Evolutionary conservation across 306 rosid species (phyloP).

Genomic region (Vigna trinervia): DNA sequence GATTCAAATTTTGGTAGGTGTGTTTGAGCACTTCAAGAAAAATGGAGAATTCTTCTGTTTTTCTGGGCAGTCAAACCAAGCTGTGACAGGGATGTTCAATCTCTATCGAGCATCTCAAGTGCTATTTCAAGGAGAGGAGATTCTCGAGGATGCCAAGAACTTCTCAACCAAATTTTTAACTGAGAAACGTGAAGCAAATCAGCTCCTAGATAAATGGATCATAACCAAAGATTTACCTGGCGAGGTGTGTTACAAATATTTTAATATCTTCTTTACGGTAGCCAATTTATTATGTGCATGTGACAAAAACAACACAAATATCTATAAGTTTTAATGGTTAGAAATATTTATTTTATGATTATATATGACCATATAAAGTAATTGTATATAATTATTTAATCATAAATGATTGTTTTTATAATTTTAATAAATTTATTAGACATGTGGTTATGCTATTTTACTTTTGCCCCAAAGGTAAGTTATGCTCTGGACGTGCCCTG

Average conservation of each 20-base stretch:
- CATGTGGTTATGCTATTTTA: too few relatives aligned
- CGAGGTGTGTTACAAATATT: constrained; percentile 57
- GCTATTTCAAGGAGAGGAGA: constrained; percentile 66
- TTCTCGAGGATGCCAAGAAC: constrained; percentile 62
- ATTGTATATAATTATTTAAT: too few relatives aligned
- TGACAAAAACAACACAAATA: background rate
- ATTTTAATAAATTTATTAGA: too few relatives aligned
- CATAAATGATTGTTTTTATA: too few relatives aligned
- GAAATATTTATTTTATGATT: too few relatives aligned
- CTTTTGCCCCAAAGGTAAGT: constrained; percentile 55
- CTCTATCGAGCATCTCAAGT: constrained; percentile 70
- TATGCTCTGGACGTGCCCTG: constrained; percentile 78
- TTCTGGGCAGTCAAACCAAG: constrained; percentile 69
- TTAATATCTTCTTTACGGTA: too few relatives aligned
- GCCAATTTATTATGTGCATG: too few relatives aligned
- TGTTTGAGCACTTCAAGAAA: constrained; percentile 64
- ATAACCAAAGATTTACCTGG: constrained; percentile 79
- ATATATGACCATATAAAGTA: too few relatives aligned
- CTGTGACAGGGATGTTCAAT: constrained; percentile 79
- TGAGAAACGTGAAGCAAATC: constrained; percentile 59
- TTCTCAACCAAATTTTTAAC: constrained; percentile 62
- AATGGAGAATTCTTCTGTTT: constrained; percentile 68
- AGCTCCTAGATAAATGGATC: constrained; percentile 84
- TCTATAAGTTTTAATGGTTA: background rate
- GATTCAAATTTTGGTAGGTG: constrained; percentile 47